phyloP scores from a whole-genome alignment of 202 grass and related monocot genomes.

The Saccharum hybrid region DNA sequence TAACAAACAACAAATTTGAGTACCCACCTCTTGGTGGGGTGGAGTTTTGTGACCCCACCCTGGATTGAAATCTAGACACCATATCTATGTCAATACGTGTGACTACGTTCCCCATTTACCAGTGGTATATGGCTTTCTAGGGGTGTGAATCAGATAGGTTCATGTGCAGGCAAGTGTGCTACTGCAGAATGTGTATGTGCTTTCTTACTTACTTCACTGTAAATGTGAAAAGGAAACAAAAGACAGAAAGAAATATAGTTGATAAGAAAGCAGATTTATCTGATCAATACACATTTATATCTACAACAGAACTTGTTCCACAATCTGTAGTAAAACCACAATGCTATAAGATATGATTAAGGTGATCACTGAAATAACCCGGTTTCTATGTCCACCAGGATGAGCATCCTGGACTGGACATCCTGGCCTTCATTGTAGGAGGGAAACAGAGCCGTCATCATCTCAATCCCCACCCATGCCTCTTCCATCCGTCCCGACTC shows the following conservation, averaged over 20 bases:
- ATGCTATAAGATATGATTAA: not conserved
- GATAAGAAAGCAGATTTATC: not conserved
- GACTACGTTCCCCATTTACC: not conserved
- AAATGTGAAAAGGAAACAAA: constrained; percentile 3
- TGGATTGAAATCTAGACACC: not conserved
- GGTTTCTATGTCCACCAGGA: not conserved
- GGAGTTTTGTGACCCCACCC: not conserved
- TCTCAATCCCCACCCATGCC: not conserved
- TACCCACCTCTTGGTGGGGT: not conserved
- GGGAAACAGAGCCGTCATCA: not conserved
- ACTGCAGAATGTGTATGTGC: not conserved
- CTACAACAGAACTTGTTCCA: not conserved
- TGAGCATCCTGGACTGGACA: too few species aligned
- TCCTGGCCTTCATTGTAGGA: not conserved
- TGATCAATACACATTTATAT: not conserved
- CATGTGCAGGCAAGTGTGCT: not conserved
- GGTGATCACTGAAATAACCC: not conserved
- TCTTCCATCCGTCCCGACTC: too few species aligned
- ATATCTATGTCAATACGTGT: not conserved
- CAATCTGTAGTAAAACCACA: constrained; percentile 10
- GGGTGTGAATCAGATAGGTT: not conserved
- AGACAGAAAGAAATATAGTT: constrained; percentile 1
- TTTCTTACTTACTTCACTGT: constrained; percentile 33
- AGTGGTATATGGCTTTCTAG: not conserved
- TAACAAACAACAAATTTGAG: constrained; percentile 1